Conservation (phyloP, 176 grass and related monocot genomes). For the Carex cristatella region DNA sequence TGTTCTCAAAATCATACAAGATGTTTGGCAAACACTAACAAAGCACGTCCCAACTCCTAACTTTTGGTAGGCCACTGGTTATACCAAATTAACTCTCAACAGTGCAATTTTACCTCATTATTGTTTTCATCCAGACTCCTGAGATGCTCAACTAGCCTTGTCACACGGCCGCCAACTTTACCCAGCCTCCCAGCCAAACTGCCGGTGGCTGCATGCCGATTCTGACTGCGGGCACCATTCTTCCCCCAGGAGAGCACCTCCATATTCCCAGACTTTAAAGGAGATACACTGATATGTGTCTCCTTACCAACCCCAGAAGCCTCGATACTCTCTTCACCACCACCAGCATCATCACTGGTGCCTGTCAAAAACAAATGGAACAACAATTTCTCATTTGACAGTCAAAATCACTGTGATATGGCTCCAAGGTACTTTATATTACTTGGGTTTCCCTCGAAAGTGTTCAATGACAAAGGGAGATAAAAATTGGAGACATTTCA, state of each 20-base stretch:
- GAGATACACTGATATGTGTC: slow-evolving; percentile 43
- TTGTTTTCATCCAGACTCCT: slow-evolving; percentile 59
- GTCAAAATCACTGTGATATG: background rate
- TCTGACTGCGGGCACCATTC: slow-evolving; percentile 75
- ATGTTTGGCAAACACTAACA: background rate
- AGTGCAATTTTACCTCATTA: slow-evolving; percentile 39
- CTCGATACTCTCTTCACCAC: slow-evolving; percentile 56
- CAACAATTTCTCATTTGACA: background rate
- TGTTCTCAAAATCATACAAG: background rate
- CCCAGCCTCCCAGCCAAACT: slow-evolving; percentile 52
- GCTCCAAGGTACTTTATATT: background rate
- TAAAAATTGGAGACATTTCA: background rate
- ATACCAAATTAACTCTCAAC: background rate
- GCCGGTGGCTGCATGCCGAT: slow-evolving; percentile 45
- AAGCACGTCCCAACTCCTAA: background rate
- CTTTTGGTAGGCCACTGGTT: background rate
- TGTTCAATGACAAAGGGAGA: background rate
- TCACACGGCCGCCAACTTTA: slow-evolving; percentile 64
- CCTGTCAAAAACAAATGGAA: slow-evolving; percentile 11
- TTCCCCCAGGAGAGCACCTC: slow-evolving; percentile 73
- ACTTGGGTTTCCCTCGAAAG: background rate
- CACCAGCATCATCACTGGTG: slow-evolving; percentile 39
- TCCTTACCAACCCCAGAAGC: slow-evolving; percentile 13
- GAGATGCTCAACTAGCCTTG: slow-evolving; percentile 55
- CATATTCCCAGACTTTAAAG: slow-evolving; percentile 42